Evolutionary conservation across 2,329 filamentous ascomycete genomes (phyloP).

Genomic region (Nemania serpens): DNA sequence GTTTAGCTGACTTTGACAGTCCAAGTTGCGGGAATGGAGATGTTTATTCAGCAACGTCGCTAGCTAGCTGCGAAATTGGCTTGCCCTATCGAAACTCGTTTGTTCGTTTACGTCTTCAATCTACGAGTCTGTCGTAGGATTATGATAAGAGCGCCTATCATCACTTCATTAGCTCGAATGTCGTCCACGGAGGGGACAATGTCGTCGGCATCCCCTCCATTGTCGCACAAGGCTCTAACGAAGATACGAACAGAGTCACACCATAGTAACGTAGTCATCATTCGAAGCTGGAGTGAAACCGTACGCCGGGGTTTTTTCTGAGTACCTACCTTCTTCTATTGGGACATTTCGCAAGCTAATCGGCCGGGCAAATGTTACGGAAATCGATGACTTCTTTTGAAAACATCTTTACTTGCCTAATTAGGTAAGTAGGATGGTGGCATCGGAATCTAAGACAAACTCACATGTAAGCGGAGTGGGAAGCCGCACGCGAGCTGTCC

Average conservation of each 20-base stretch:
- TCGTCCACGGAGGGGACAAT: not conserved
- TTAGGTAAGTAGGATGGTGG: not conserved
- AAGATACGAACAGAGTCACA: not conserved
- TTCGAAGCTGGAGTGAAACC: not conserved
- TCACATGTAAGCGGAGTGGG: not conserved
- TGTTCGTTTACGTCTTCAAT: not conserved
- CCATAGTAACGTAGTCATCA: not conserved
- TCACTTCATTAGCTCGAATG: no score
- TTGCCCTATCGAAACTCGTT: not conserved
- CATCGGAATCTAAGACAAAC: conserved; percentile 8
- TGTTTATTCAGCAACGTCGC: no score
- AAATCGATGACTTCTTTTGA: no score
- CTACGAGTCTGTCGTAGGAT: no score
- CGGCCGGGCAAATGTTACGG: not conserved
- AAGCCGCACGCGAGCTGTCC: not conserved
- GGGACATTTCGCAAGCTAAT: not conserved
- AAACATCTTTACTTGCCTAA: no score
- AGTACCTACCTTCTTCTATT: not conserved
- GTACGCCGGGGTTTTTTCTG: not conserved
- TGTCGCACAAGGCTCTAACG: no score
- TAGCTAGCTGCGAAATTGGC: not conserved
- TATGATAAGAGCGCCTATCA: no score
- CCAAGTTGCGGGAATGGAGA: no score
- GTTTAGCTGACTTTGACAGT: no score
- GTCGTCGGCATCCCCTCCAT: no score